Evolutionary conservation across 2,329 filamentous ascomycete species (phyloP), one percentile per base, ranked within the genome.

Genomic region (Aspergillus sp.): DNA sequence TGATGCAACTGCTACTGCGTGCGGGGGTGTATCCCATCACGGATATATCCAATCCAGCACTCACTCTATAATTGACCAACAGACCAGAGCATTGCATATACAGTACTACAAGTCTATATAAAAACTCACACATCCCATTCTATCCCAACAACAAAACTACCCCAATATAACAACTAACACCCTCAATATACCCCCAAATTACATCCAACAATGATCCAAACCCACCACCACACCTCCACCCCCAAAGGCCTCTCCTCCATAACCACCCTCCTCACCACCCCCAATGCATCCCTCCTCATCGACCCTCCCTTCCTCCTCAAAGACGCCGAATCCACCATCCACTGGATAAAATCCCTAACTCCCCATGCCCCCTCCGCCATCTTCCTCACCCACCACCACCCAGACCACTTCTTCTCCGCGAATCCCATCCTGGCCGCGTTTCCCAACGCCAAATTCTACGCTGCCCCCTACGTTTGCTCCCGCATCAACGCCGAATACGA

Each of bases 361-460:
- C 28, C 52, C 4, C 51, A 66, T 3, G 67, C 70, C 53, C 55
- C 75, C 6, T 68, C 67, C 48, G 73, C 70, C 4, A 63, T 76
- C 38, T 76, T 75, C 57, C 65, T 73, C 19, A 75, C 73, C 6
- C 72, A 75, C 59, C 74, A 76, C 55, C 73, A 74, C 55, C 72
- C 72, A 5, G 72, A 75, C 60, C 71, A 76, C 63, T 75, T 71
- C 59, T 72, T 72, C 63, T 65, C 69, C 5, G 68, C 69, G 23
- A 72, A 74, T 39, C 67, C 69, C 0, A 71, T 74, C 52, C 67
- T 75, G 2, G 70, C 70, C 10, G 67, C 70, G 4, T 74, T 65
- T 41, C 67, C 70, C 0, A 32, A 30, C 6, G 67, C 69, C 21
- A 63, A 57, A 39, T 63, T 70, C 55, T 63, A 67, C 59, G 65